Conservation (phyloP, 1,284 basidiomycete genomes). For the Pisolithus thermaeus region DNA sequence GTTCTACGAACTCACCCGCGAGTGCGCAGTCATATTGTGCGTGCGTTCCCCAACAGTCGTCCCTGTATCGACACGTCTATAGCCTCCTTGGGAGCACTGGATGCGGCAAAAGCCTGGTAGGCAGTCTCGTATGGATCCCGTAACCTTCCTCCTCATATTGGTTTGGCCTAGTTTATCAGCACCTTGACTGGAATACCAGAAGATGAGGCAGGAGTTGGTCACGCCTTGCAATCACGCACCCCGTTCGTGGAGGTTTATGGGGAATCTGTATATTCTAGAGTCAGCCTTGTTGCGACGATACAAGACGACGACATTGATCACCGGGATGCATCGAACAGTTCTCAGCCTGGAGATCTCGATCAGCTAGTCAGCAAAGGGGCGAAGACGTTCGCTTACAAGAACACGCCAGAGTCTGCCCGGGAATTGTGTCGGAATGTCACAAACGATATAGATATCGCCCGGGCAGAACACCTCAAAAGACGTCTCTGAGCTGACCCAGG, state of each 20-base stretch:
- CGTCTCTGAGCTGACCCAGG: constrained; percentile 6
- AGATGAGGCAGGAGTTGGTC: not conserved
- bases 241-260: not conserved
- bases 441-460: not conserved
- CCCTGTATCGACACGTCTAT: not conserved
- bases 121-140: not conserved
- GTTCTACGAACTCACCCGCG: not conserved
- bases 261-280: not conserved
- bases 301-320: not conserved
- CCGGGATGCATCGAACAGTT: not conserved
- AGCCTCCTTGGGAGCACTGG: not conserved
- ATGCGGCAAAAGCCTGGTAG: not conserved
- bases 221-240: not conserved
- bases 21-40: not conserved
- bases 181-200: not conserved
- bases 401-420: not conserved
- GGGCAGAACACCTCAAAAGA: not conserved
- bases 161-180: not conserved
- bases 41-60: not conserved
- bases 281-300: not conserved
- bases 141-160: too few relatives aligned
- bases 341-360: constrained; percentile 2
- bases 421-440: not conserved
- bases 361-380: constrained; percentile 2
- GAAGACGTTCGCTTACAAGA: not conserved